phyloP scores from a whole-genome alignment of 306 rosid genomes.

The Arachis hypogaea region DNA sequence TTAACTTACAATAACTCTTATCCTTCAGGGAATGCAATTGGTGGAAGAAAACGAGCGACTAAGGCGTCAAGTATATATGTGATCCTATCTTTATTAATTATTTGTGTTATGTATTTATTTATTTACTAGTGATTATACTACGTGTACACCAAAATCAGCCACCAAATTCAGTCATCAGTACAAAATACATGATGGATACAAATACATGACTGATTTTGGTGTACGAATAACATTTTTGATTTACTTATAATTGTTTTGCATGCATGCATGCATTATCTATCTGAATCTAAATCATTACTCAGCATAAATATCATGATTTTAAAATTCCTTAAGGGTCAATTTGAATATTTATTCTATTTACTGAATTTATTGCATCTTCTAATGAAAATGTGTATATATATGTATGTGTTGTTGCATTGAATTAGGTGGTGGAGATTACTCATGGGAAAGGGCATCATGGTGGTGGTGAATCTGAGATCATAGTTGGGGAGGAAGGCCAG shows the following conservation, averaged over 20 bases:
- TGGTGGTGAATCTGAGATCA: conserved; percentile 52
- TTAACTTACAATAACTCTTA: not conserved
- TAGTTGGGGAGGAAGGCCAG: conserved; percentile 71
- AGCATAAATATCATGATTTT: no score
- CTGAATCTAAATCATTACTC: no score
- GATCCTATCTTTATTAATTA: not conserved
- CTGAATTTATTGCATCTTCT: no score
- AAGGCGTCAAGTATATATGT: conserved; percentile 55
- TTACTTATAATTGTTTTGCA: no score
- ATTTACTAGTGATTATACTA: not conserved
- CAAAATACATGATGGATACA: no score
- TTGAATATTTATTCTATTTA: no score
- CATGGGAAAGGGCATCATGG: conserved; percentile 35
- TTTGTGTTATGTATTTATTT: not conserved
- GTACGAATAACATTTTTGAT: no score
- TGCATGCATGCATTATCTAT: not conserved
- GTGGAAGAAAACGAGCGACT: conserved; percentile 79
- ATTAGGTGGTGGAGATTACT: conserved; percentile 49
- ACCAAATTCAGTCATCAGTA: no score
- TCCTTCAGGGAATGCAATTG: conserved; percentile 64
- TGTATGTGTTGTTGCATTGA: conserved; percentile 7
- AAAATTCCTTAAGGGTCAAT: no score
- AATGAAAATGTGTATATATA: not conserved
- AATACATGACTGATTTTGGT: no score
- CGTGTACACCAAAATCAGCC: no score